A percentile compares a stretch with the other conserved stretches of the same genome.
These are phyloP conservation scores for Mycosphaerella arachidis DNA, from an alignment of 2,329 filamentous ascomycete species.

Conservation along the genomic window DNA sequence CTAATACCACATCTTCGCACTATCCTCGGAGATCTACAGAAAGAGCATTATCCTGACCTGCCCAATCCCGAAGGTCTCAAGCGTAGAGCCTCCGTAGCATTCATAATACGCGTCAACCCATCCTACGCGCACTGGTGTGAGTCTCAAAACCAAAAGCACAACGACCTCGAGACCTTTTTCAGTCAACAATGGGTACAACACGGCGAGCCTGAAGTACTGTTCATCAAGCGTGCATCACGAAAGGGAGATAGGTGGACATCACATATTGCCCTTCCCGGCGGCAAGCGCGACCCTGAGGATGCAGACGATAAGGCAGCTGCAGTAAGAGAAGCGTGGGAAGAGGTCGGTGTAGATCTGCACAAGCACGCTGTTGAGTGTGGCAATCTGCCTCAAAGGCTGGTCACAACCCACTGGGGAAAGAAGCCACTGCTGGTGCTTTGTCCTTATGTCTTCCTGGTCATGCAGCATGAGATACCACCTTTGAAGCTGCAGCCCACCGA, in stretches of 20 bases:
- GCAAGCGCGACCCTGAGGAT: slow-evolving; percentile 62
- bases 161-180: slow-evolving; percentile 55
- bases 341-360: slow-evolving; percentile 57
- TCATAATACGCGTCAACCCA: slow-evolving; percentile 60
- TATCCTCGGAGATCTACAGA: slow-evolving; percentile 40
- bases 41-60: slow-evolving; percentile 47
- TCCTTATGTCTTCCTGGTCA: slow-evolving; percentile 63
- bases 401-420: slow-evolving; percentile 64
- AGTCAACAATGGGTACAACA: slow-evolving; percentile 60
- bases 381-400: slow-evolving; percentile 61
- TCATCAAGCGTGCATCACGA: slow-evolving; percentile 64
- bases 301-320: slow-evolving; percentile 59
- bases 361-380: slow-evolving; percentile 46
- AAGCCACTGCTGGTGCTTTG: slow-evolving; percentile 63
- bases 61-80: slow-evolving; percentile 47
- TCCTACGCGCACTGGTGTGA: slow-evolving; percentile 52
- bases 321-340: slow-evolving; percentile 60
- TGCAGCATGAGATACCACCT: slow-evolving; percentile 51
- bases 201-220: slow-evolving; percentile 64
- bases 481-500: slow-evolving; percentile 63
- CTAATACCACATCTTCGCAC: slow-evolving; percentile 39
- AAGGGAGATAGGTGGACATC: slow-evolving; percentile 65
- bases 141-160: slow-evolving; percentile 23
- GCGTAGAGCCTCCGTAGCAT: slow-evolving; percentile 61
- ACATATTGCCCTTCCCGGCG: slow-evolving; percentile 65